Conservation (phyloP, 202 grass and related monocot species). For the Setaria viridis region DNA sequence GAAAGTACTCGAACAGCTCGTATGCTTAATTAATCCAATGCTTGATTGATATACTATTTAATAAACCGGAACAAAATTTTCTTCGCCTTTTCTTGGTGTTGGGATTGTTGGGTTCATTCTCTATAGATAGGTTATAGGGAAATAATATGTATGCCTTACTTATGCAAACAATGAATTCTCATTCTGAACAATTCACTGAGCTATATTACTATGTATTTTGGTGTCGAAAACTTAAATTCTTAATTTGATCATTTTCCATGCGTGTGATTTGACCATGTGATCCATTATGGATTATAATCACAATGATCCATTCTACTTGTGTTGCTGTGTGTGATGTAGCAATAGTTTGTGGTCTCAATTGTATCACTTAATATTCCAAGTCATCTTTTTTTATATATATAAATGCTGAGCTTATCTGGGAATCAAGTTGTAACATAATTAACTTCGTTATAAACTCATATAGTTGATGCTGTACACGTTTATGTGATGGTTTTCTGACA, state of each 20-base stretch:
- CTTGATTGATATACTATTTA: neutral
- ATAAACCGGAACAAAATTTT: neutral
- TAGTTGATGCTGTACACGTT: neutral
- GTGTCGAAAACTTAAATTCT: slow-evolving; percentile 14
- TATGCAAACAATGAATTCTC: neutral
- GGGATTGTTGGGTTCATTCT: neutral
- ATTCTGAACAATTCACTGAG: slow-evolving; percentile 20
- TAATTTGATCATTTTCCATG: slow-evolving; percentile 14
- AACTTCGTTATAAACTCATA: slow-evolving; percentile 5
- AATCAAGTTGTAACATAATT: slow-evolving; percentile 12
- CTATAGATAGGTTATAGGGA: neutral
- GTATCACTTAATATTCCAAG: neutral
- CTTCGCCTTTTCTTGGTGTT: slow-evolving; percentile 16
- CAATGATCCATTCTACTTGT: neutral
- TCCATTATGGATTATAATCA: slow-evolving; percentile 18
- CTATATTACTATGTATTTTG: neutral
- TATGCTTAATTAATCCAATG: slow-evolving; percentile 22
- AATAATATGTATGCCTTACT: neutral
- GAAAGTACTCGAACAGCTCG: slow-evolving; percentile 12
- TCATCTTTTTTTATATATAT: slow-evolving; percentile 6
- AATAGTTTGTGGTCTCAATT: slow-evolving; percentile 26
- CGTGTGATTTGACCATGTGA: slow-evolving; percentile 1
- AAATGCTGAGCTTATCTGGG: neutral
- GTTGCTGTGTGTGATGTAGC: slow-evolving; percentile 2
- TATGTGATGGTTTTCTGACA: slow-evolving; percentile 15